A percentile compares a stretch with the other conserved stretches of the same genome.
These are phyloP conservation scores for Hypoxylon subgilvum DNA, from an alignment of 495 filamentous ascomycete species.

Conservation along the genomic window DNA sequence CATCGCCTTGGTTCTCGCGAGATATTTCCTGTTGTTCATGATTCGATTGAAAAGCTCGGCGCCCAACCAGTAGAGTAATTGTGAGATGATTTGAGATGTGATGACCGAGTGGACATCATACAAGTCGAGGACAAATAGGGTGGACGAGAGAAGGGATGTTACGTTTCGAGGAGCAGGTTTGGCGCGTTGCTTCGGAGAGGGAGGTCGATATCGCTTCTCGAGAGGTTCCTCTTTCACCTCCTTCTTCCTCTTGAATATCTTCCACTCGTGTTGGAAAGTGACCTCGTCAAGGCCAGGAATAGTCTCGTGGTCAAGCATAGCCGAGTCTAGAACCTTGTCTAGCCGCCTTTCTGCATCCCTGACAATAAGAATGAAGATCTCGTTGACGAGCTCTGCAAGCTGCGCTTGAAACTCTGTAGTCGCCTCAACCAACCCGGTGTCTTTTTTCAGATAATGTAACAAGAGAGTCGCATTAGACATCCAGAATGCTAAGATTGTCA, in stretches of 20 bases:
- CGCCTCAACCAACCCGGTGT: conserved; percentile 77
- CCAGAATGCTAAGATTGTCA: conserved; percentile 99
- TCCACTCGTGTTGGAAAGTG: conserved; percentile 97
- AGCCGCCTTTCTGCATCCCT: conserved; percentile 96
- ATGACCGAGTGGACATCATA: conserved; percentile 99
- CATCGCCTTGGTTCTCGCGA: conserved; percentile 98
- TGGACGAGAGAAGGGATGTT: conserved; percentile 95
- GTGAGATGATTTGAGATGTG: conserved; percentile 85
- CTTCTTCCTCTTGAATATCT: conserved; percentile 87
- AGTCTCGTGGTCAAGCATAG: conserved; percentile 97
- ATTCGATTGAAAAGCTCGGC: conserved; percentile 98
- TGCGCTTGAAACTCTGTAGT: conserved; percentile 92
- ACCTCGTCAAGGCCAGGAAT: conserved; percentile 97
- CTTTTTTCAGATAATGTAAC: conserved; percentile 96
- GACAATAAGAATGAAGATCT: conserved; percentile 99
- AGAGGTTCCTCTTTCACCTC: conserved; percentile 83
- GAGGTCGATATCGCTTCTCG: conserved; percentile 92
- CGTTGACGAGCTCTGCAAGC: conserved; percentile 92
- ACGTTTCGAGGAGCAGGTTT: conserved; percentile 93
- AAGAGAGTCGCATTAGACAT: conserved; percentile 95
- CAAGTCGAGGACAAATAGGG: conserved; percentile 94
- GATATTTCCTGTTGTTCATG: conserved; percentile 91
- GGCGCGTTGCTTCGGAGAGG: conserved; percentile 90
- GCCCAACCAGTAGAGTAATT: conserved; percentile 95
- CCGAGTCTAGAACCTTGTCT: conserved; percentile 90